Base-by-base conservation (phyloP, 1,139 yeast species). In the Meyerozyma carpophila region DNA sequence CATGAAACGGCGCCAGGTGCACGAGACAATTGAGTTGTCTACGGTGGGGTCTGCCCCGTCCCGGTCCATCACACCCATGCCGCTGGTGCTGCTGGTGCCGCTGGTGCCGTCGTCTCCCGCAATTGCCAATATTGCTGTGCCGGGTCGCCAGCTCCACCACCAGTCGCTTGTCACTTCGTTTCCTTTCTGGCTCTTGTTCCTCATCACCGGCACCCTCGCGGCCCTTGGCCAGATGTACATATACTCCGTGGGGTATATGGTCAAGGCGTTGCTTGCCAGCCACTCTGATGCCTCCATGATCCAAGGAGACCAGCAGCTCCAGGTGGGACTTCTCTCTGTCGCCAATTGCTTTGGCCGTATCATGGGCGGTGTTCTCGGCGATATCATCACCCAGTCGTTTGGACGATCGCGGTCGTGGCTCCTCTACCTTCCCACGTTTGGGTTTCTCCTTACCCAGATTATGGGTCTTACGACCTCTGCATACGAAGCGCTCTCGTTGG, bases 201-300 rank as follows among this genome's bases (percentile, higher is more conserved):
- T 66, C 1, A 58, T 72, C 7, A 63, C 81, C 2, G 82, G 83
- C 0, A 47, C 75, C 2, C 58, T 77, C 42, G 82, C 83, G 0
- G 75, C 82, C 0, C 50, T 79, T 50, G 84, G 84, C 8, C 84
- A 79, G 55, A 75, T 79, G 80, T 80, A 77, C 56, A 80, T 80
- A 21, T 80, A 79, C 52, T 77, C 82, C 0, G 79, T 78, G 16
- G 85, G 85, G 1, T 78, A 76, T 53, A 77, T 80, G 62, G 80
- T 77, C 9, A 75, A 73, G 50, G 81, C 85, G 0, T 63, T 79
- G 28, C 37, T 34, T 25, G 59, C 72, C 16, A 67, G 66, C 16
- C 55, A 59, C 7, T 41, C 45, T 11, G 51, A 52, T 25, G 70
- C 68, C 5, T 57, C 61, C 2, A 44, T 64, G 4, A 65, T 72